Percentiles rank a stretch among this genome's conserved stretches.
Evolutionary conservation across 768 basidiomycete species (phyloP).

Genomic region (Sporobolomyces phaffii): DNA sequence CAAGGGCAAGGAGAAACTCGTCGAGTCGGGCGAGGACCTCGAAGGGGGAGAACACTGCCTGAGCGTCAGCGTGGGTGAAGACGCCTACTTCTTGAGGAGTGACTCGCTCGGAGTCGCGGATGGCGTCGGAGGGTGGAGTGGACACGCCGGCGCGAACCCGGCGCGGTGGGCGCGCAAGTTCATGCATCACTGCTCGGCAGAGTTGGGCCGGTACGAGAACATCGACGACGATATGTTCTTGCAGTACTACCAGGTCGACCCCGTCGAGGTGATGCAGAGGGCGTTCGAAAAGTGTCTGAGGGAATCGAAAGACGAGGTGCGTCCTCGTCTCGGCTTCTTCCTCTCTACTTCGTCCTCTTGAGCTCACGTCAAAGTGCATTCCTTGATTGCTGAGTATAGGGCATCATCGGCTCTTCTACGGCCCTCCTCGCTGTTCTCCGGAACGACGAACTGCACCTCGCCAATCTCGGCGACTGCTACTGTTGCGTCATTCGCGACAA

Average conservation of each 20-base stretch:
- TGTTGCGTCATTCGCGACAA: conserved; percentile 66
- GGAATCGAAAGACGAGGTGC: conserved; percentile 46
- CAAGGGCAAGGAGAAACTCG: conserved; percentile 26
- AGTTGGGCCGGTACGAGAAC: conserved; percentile 44
- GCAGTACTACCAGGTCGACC: conserved; percentile 45
- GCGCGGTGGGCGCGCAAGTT: conserved; percentile 58
- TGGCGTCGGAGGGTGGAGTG: conserved; percentile 84
- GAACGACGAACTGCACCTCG: conserved; percentile 64
- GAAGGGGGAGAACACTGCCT: conserved; percentile 23
- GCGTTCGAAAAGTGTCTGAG: conserved; percentile 52
- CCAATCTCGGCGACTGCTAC: conserved; percentile 80
- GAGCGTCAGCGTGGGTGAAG: conserved; percentile 65
- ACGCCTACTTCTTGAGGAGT: conserved; percentile 56
- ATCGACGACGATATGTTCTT: conserved; percentile 75
- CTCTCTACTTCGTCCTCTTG: no score
- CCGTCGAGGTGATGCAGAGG: conserved; percentile 50
- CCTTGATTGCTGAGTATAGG: conserved; percentile 41
- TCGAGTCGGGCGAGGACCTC: not conserved
- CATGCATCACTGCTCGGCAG: conserved; percentile 57
- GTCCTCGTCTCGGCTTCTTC: not conserved
- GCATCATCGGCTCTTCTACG: conserved; percentile 51
- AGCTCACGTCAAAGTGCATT: no score
- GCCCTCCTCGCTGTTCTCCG: conserved; percentile 50
- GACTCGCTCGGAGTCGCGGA: conserved; percentile 92
- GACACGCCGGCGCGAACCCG: conserved; percentile 51